Evolutionary conservation across 164 flowering plant species (phyloP).

Genomic region (Tetracentron sinense): DNA sequence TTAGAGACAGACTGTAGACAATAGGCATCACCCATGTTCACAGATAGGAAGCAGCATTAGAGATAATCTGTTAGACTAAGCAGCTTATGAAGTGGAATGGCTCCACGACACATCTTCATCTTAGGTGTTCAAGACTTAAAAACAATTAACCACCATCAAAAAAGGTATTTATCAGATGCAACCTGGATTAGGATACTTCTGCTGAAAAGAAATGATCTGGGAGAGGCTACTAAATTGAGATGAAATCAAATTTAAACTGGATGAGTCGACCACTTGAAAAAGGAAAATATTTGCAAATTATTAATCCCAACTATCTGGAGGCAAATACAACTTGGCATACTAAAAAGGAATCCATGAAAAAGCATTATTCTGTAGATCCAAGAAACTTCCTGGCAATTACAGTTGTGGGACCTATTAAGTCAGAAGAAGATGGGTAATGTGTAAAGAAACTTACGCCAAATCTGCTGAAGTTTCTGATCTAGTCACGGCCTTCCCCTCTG

Average conservation of each 20-base stretch:
- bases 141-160: no score
- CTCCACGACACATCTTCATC: not conserved
- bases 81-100: not conserved
- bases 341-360: no score
- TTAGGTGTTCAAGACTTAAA: not conserved
- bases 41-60: not conserved
- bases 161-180: no score
- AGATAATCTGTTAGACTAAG: not conserved
- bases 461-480: slow-evolving; percentile 64
- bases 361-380: not conserved
- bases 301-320: no score
- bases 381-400: not conserved
- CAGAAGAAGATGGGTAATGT: not conserved
- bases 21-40: not conserved
- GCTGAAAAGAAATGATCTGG: no score
- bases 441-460: slow-evolving; percentile 59
- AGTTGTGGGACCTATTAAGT: not conserved
- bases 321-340: no score
- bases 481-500: slow-evolving; percentile 73
- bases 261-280: no score
- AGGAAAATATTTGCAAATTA: no score
- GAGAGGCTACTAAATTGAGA: no score
- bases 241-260: no score
- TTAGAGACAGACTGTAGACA: not conserved
- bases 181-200: no score